Conservation (phyloP, 768 basidiomycete genomes). For the Mycena rosella region DNA sequence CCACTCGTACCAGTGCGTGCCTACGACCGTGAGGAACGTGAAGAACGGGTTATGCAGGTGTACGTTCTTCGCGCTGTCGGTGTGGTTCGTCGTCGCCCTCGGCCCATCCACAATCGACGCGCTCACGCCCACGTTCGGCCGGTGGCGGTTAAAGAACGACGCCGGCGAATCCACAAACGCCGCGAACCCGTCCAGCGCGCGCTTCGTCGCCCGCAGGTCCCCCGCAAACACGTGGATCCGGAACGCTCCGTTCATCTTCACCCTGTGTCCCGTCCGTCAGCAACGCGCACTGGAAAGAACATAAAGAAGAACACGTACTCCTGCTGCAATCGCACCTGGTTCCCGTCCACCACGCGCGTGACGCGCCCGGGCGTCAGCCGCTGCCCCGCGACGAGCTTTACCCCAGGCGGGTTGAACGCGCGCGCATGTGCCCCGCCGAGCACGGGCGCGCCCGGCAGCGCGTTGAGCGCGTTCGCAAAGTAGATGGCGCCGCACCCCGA, state of each 20-base stretch:
- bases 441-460: conserved; percentile 25
- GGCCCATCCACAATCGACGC: conserved; percentile 35
- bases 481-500: conserved; percentile 36
- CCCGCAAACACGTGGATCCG: conserved; percentile 37
- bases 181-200: conserved; percentile 30
- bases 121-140: conserved; percentile 10
- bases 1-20: conserved; percentile 38
- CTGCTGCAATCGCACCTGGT: conserved; percentile 34
- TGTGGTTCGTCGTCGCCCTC: conserved; percentile 24
- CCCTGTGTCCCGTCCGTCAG: conserved; percentile 18
- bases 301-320: conserved; percentile 20
- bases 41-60: conserved; percentile 36
- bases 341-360: conserved; percentile 33
- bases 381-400: conserved; percentile 35
- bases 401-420: conserved; percentile 31
- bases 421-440: conserved; percentile 6
- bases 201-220: conserved; percentile 24
- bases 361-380: conserved; percentile 31
- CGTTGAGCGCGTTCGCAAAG: conserved; percentile 33
- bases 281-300: not conserved
- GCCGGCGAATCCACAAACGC: conserved; percentile 34
- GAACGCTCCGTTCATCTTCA: conserved; percentile 40
- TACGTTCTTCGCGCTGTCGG: not conserved
- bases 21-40: conserved; percentile 37
- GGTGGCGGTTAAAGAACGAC: conserved; percentile 36